These are phyloP conservation scores for Purpureocillium lavendulum DNA, from an alignment of 2,329 filamentous ascomycete genomes.

Conservation along the genomic window DNA sequence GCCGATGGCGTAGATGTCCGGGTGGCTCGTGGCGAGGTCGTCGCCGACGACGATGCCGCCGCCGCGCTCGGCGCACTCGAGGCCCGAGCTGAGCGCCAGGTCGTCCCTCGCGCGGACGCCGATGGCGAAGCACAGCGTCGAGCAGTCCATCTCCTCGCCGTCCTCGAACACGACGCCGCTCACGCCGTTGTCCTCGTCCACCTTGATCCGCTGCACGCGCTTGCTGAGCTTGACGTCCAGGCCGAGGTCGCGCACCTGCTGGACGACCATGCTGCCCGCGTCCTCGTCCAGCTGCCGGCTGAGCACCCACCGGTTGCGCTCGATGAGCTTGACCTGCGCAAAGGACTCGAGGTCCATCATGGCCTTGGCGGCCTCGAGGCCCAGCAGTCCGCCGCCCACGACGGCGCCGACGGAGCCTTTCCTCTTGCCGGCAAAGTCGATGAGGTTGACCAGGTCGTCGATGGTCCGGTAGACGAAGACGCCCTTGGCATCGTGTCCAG, in stretches of 20 bases:
- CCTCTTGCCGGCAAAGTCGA: constrained; percentile 58
- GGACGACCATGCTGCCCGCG: constrained; percentile 72
- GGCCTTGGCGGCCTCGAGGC: constrained; percentile 82
- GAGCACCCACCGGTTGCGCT: constrained; percentile 75
- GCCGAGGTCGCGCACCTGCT: constrained; percentile 71
- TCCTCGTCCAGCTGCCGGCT: constrained; percentile 76
- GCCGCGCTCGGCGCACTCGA: constrained; percentile 63
- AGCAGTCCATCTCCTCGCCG: constrained; percentile 67
- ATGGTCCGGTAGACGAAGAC: constrained; percentile 89
- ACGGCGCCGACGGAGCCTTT: constrained; percentile 65
- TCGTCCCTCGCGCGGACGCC: constrained; percentile 77
- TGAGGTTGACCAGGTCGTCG: constrained; percentile 68
- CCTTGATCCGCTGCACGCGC: constrained; percentile 63
- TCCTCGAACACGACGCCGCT: constrained; percentile 73
- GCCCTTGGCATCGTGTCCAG: constrained; percentile 70
- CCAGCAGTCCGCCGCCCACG: constrained; percentile 76
- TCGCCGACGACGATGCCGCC: constrained; percentile 68
- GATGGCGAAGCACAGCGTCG: constrained; percentile 82
- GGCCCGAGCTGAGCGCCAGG: constrained; percentile 59
- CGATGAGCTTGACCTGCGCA: constrained; percentile 66
- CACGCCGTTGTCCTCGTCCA: constrained; percentile 58
- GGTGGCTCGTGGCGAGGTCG: constrained; percentile 59
- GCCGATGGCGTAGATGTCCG: constrained; percentile 77
- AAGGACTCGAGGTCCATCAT: constrained; percentile 81
- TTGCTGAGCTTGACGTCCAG: constrained; percentile 74